Base-by-base conservation (phyloP, 2,329 filamentous ascomycete species). In the Exserohilum turcica region DNA sequence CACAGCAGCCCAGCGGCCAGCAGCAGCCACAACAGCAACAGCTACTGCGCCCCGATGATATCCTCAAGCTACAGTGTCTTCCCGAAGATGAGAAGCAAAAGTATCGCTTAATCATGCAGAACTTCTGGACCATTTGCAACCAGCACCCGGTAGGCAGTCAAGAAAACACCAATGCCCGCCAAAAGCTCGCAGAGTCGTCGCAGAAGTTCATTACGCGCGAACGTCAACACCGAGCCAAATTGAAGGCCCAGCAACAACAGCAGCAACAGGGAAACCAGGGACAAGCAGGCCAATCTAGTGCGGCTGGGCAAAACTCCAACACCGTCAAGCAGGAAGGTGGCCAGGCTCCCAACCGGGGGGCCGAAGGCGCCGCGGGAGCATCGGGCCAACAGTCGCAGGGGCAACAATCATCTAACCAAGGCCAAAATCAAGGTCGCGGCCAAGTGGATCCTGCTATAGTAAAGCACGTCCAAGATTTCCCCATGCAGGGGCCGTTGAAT, bases 51-150 rank as follows among this genome's bases (percentile, higher is more conserved):
- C 60, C 70, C 7, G 72, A 74, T 21, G 72, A 74, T 43, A 64
- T 74, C 6, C 63, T 68, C 9, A 73, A 68, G 59, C 66, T 74
- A 2, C 61, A 65, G 33, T 67, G 65, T 42, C 74, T 86, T 27
- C 80, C 73, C 55, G 80, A 83, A 7, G 73, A 79, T 43, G 79
- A 82, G 61, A 86, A 85, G 72, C 71, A 77, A 38, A 79, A 82
- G 59, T 84, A 85, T 64, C 80, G 80, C 52, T 73, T 78, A 43
- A 75, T 81, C 16, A 78, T 86, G 56, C 76, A 78, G 51, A 79
- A 76, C 55, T 76, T 84, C 43, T 86, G 83, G 83, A 77, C 79
- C 27, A 70, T 78, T 28, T 74, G 83, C 44, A 79, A 83, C 54
- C 77, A 66, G 36, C 77, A 78, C 35, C 76, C 81, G 10, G 72